Conservation (phyloP, 768 basidiomycete species). For the Myochromella boudieri region DNA sequence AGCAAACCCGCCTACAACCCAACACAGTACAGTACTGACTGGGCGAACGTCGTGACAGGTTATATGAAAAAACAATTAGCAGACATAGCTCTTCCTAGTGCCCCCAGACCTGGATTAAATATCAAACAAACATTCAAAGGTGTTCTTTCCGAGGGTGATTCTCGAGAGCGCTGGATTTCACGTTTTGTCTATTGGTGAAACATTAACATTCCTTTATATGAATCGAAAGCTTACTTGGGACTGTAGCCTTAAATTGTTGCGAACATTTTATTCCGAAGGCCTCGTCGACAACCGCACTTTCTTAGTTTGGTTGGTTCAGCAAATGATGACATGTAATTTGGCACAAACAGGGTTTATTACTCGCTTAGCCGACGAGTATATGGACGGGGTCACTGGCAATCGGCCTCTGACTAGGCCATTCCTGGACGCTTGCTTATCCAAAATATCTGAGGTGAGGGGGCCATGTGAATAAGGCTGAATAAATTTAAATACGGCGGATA, state of each 20-base stretch:
- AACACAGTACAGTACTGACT: slow-evolving; percentile 80
- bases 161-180: slow-evolving; percentile 74
- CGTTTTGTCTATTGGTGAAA: slow-evolving; percentile 75
- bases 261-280: slow-evolving; percentile 78
- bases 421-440: slow-evolving; percentile 66
- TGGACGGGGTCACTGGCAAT: slow-evolving; percentile 63
- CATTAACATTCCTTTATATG: slow-evolving; percentile 1
- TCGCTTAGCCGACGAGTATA: slow-evolving; percentile 77
- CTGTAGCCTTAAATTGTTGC: slow-evolving; percentile 64
- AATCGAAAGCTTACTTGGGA: background rate
- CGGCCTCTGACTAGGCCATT: slow-evolving; percentile 72
- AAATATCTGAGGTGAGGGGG: slow-evolving; percentile 58
- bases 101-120: slow-evolving; percentile 72
- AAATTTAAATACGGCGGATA: slow-evolving; percentile 22
- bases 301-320: slow-evolving; percentile 76
- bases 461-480: background rate
- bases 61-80: slow-evolving; percentile 82
- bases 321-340: slow-evolving; percentile 74
- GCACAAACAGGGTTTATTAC: slow-evolving; percentile 79
- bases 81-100: slow-evolving; percentile 78
- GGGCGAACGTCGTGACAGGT: slow-evolving; percentile 78
- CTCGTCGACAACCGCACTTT: slow-evolving; percentile 79
- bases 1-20: slow-evolving; percentile 83
- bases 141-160: slow-evolving; percentile 68
- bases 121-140: slow-evolving; percentile 87